Evolutionary conservation across 305 asterid genomes (phyloP).

Genomic region (Solanum aculeatissimum): DNA sequence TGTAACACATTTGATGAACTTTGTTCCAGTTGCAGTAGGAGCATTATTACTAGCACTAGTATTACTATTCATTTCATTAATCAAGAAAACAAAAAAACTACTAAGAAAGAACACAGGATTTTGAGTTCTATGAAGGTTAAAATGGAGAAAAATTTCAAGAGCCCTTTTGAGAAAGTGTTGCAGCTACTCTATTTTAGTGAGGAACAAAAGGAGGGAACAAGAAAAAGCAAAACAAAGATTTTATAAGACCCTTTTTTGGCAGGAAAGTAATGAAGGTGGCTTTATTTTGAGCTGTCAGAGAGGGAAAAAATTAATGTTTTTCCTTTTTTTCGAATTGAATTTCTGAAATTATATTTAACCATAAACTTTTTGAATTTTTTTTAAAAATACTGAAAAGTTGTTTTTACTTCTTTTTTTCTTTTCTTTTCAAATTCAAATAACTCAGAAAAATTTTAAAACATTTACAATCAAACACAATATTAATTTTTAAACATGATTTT

Average conservation of each 20-base stretch:
- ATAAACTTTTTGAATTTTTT: no score
- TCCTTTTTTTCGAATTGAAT: neutral
- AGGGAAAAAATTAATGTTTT: conserved; percentile 18
- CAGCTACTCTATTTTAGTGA: neutral
- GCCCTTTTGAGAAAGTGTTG: neutral
- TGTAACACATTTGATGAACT: conserved; percentile 78
- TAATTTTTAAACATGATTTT: neutral
- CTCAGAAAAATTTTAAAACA: neutral
- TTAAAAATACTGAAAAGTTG: neutral
- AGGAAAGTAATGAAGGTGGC: conserved; percentile 25
- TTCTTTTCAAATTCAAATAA: neutral
- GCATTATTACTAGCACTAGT: conserved; percentile 6
- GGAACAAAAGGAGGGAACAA: conserved; percentile 31
- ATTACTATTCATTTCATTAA: conserved; percentile 34
- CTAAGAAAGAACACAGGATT: neutral
- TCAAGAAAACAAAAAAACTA: neutral
- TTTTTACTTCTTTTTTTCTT: neutral
- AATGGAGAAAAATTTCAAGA: conserved; percentile 1
- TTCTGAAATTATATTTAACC: no score
- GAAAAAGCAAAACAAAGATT: conserved; percentile 27
- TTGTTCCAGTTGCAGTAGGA: conserved; percentile 34
- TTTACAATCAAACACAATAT: neutral
- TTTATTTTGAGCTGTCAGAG: conserved; percentile 57
- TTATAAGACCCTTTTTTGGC: conserved; percentile 17
- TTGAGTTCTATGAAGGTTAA: neutral